Evolutionary conservation across 345 rosid genomes (phyloP).

Genomic region (Salix brachista): DNA sequence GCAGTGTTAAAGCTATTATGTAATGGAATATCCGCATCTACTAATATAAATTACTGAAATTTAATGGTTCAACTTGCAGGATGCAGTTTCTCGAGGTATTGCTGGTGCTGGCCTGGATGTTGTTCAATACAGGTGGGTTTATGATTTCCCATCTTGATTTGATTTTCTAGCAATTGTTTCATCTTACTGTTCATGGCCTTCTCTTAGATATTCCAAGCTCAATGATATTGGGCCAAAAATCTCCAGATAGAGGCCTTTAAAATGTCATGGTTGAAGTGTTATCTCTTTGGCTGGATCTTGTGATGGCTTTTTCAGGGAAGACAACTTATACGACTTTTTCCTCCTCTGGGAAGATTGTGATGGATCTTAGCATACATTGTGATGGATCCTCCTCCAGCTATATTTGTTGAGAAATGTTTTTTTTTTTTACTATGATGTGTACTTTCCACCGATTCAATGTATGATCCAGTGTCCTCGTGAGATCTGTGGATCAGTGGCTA

Average conservation of each 20-base stretch:
- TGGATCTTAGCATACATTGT: not conserved
- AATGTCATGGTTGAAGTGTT: not conserved
- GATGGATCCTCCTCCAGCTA: not conserved
- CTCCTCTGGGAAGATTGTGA: not conserved
- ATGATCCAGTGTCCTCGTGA: not conserved
- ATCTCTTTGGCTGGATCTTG: not conserved
- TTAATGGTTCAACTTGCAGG: conserved; percentile 47
- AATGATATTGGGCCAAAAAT: not conserved
- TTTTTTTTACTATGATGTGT: not conserved
- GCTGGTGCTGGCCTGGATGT: conserved; percentile 66
- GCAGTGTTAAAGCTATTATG: not conserved
- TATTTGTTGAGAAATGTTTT: not conserved
- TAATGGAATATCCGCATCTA: not conserved
- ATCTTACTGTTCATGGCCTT: not conserved
- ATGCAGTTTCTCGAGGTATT: conserved; percentile 83
- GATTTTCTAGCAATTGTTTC: not conserved
- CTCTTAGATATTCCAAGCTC: not conserved
- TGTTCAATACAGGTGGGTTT: conserved; percentile 81
- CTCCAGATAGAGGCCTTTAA: not conserved
- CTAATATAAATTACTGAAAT: conserved; percentile 11
- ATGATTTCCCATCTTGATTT: not conserved
- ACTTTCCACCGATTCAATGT: not conserved
- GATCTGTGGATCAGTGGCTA: not conserved
- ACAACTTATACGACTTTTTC: not conserved
- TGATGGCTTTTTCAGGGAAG: not conserved